Base-by-base conservation (phyloP, 768 basidiomycete species). In the Boletus huronensis region DNA sequence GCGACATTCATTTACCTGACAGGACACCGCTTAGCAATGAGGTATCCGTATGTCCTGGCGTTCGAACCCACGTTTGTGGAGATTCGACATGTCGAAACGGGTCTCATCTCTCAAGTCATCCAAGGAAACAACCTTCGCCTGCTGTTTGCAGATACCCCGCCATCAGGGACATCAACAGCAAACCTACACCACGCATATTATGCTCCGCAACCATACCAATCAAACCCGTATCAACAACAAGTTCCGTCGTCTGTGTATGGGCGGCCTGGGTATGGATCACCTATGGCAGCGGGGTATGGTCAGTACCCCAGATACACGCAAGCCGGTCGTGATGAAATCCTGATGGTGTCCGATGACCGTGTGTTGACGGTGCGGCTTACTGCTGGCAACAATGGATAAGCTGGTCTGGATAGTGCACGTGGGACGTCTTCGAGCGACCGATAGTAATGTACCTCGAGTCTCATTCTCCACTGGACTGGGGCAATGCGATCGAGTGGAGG, bases 51-150 rank as follows among this genome's bases (percentile, higher is more conserved):
- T 70, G 92, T 98, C 26, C 77, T 99, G 47, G 97, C 96, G 0
- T 95, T 99, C 67, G 97, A 98, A 68, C 88, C 94, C 6, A 88
- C 88, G 1, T 99, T 99, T 68, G 88, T 98, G 64, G 97, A 99
- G 72, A 88, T 99, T 46, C 86, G 94, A 29, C 90, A 98, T 67
- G 93, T 99, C 52, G 93, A 96, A 66, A 93, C 88, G 2, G 94
- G 97, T 11, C 74, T 83, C 35, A 81, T 98, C 70, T 86, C 90
- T 25, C 97, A 99, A 75, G 90, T 99, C 63, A 97, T 98, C 49
- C 91, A 94, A 67, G 92, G 94, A 56, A 87, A 87, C 62, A 93
- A 94, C 68, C 78, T 98, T 34, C 86, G 91, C 13, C 80, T 93
- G 48, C 76, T 99, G 41, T 98, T 98, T 66, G 90, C 95, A 46